Evolutionary conservation across 768 basidiomycete species (phyloP).

Genomic region (Mycena galopus): DNA sequence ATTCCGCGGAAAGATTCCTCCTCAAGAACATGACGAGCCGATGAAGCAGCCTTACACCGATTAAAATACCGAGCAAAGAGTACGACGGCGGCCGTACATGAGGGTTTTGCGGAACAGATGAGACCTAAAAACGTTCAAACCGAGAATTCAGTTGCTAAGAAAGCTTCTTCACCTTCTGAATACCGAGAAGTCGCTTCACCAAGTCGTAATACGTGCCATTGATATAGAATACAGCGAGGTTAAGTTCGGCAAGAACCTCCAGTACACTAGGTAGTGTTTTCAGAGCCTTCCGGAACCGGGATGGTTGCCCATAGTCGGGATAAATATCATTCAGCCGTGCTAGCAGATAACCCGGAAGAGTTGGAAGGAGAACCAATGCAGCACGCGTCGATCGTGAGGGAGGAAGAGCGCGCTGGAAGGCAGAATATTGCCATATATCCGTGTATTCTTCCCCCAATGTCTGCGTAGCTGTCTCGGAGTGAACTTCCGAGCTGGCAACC

Average conservation of each 20-base stretch:
- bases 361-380: constrained; percentile 73
- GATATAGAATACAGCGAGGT: constrained; percentile 86
- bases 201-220: constrained; percentile 85
- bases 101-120: constrained; percentile 78
- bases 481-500: not conserved
- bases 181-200: constrained; percentile 72
- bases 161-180: constrained; percentile 68
- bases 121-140: constrained; percentile 62
- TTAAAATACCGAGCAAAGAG: constrained; percentile 84
- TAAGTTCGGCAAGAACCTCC: constrained; percentile 75
- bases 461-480: constrained; percentile 68
- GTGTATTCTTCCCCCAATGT: constrained; percentile 95
- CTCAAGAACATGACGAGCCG: constrained; percentile 66
- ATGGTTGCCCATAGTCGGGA: constrained; percentile 51
- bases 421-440: constrained; percentile 81
- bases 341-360: constrained; percentile 74
- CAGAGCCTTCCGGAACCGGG: constrained; percentile 49
- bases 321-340: constrained; percentile 60
- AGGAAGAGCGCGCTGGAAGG: constrained; percentile 50
- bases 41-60: constrained; percentile 73
- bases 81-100: constrained; percentile 86
- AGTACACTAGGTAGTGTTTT: constrained; percentile 62
- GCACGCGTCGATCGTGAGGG: constrained; percentile 62
- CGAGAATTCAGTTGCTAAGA: not conserved
- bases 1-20: constrained; percentile 37